A percentile compares a stretch with the other conserved stretches of the same genome.
Conservation (phyloP, 768 basidiomycete genomes). For the Chiua virens region DNA sequence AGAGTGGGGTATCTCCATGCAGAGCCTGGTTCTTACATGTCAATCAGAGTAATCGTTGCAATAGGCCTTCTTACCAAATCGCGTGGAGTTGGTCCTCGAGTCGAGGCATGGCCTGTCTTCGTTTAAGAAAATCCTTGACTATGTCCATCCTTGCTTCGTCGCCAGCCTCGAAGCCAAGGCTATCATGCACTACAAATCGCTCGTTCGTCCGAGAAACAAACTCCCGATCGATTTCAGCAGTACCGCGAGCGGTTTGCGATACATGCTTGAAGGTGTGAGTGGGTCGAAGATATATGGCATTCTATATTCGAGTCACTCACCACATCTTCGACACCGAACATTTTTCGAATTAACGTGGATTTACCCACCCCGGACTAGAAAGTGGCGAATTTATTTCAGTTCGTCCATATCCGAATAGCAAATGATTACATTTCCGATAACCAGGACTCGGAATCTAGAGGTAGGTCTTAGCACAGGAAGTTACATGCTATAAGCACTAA, state of each 20-base stretch:
- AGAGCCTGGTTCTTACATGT: neutral
- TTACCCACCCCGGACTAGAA: constrained; percentile 16
- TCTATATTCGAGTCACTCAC: constrained; percentile 2
- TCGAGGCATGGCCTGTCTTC: constrained; percentile 1
- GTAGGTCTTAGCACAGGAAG: neutral
- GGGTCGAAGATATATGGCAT: neutral
- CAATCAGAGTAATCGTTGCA: neutral
- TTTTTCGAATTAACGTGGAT: constrained; percentile 7
- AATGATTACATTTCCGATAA: constrained; percentile 14
- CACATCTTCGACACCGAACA: constrained; percentile 13
- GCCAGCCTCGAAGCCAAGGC: constrained; percentile 16
- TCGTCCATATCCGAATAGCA: neutral
- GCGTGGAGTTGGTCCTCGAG: constrained; percentile 13
- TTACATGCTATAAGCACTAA: neutral
- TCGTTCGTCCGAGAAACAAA: constrained; percentile 11
- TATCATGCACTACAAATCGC: constrained; percentile 19
- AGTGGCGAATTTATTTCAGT: too few relatives aligned
- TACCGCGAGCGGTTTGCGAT: constrained; percentile 3
- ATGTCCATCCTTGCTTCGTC: constrained; percentile 2
- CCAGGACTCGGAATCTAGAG: constrained; percentile 14
- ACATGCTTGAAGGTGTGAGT: neutral
- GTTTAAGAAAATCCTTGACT: constrained; percentile 1
- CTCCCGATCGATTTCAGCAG: constrained; percentile 9
- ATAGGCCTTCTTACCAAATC: constrained; percentile 6
- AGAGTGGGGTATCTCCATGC: neutral